These are phyloP conservation scores for Exobasidium rhododendri DNA, from an alignment of 1,284 basidiomycete genomes.

Conservation along the genomic window DNA sequence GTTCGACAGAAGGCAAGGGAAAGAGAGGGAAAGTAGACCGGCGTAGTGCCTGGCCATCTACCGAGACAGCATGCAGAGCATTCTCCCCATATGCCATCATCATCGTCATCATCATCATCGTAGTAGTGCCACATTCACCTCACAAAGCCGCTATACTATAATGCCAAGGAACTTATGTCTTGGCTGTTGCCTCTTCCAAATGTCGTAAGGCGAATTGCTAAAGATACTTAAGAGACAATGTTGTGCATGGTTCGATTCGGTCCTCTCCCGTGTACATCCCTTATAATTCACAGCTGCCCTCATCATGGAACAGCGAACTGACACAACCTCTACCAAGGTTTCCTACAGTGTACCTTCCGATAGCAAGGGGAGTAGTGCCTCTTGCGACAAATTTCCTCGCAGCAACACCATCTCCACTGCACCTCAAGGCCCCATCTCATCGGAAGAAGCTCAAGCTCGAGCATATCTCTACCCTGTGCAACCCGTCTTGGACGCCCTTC, in stretches of 20 bases:
- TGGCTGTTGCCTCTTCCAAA: no score
- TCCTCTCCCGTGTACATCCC: background rate
- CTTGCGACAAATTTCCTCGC: background rate
- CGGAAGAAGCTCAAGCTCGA: conserved; percentile 19
- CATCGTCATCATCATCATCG: no score
- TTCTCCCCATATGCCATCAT: no score
- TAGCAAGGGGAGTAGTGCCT: background rate
- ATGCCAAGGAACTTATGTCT: no score
- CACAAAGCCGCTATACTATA: no score
- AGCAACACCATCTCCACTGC: conserved; percentile 9
- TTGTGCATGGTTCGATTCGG: background rate
- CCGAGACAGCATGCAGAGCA: no score
- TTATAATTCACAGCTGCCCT: background rate
- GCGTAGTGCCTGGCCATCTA: no score
- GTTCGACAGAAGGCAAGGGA: no score
- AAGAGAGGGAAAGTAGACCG: no score
- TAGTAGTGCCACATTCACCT: no score
- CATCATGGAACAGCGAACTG: conserved; percentile 7
- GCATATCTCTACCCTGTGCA: conserved; percentile 18
- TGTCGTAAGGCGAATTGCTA: background rate
- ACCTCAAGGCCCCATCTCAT: conserved; percentile 15
- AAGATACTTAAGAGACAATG: background rate
- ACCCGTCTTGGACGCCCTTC: conserved; percentile 18
- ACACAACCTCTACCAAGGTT: conserved; percentile 5
- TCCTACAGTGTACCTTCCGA: background rate